Evolutionary conservation across 805 yeast genomes (phyloP), one percentile per base, ranked within the genome.

Genomic region (Lipomyces yamanashiensis): DNA sequence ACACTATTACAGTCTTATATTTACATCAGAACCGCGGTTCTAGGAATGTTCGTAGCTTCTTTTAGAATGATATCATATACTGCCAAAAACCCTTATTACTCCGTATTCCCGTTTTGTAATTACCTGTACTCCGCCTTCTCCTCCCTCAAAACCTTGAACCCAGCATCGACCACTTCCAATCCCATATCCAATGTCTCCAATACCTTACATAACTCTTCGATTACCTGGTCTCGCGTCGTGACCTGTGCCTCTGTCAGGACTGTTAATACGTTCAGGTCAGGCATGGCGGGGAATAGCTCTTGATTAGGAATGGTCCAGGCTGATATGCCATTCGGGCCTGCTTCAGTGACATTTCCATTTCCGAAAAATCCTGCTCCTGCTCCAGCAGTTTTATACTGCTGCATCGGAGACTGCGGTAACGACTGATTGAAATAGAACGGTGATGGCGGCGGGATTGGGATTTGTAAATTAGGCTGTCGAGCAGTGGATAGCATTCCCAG

Each of bases 381-480:
- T 15, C 41, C 51, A 7, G 21, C 21, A 12, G 36, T 13, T 10
- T 33, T 36, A 15, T 33, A 52, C 37, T 37, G 48, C 23, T 36
- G 62, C 33, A 17, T 21, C 41, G 36, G 54, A 41, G 52, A 19
- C 51, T 34, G 60, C 41, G 54, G 48, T 1, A 28, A 19, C 4
- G 61, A 41, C 36, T 50, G 61, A 40, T 61, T 54, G 61, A 54
- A 64, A 37, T 49, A 62, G 19, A 45, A 12, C 21, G 61, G 49
- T 21, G 68, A 56, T 17, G 62, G 58, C 33, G 68, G 63, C 23
- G 68, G 68, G 21, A 64, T 64, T 2, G 68, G 68, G 15, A 64
- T 62, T 43, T 64, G 68, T 44, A 64, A 54, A 34, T 56, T 63
- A n/a, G 65, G 58, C 8, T 55, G 65, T n/a, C 56, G 61, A 15